A percentile compares a stretch with the other conserved stretches of the same genome.
These are phyloP conservation scores for Pyrus pyrifolia DNA, from an alignment of 306 rosid genomes.

Conservation along the genomic window DNA sequence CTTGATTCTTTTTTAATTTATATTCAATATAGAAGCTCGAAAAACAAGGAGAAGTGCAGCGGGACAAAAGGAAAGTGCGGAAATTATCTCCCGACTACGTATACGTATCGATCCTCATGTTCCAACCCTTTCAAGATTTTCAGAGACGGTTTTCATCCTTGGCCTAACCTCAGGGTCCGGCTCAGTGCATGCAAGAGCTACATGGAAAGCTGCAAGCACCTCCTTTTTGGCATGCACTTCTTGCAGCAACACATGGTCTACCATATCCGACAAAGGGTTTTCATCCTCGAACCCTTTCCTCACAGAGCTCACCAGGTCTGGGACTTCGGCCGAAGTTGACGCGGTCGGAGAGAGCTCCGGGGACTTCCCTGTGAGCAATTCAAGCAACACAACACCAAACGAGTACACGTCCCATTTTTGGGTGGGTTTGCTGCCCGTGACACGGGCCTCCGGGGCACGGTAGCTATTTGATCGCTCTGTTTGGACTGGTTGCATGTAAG, in stretches of 20 bases:
- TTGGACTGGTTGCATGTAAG: conserved; percentile 63
- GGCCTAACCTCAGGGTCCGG: conserved; percentile 84
- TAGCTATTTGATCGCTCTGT: conserved; percentile 69
- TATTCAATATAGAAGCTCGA: neutral
- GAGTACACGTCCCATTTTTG: conserved; percentile 96
- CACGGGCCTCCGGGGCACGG: conserved; percentile 77
- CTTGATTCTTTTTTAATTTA: too few species aligned
- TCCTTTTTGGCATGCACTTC: conserved; percentile 93
- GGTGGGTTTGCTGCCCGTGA: conserved; percentile 57
- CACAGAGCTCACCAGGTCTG: conserved; percentile 87
- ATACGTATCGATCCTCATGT: neutral
- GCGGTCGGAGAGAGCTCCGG: conserved; percentile 86
- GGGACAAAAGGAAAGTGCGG: neutral
- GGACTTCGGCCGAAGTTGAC: conserved; percentile 73
- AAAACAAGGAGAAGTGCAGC: neutral
- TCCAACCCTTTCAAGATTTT: conserved; percentile 75
- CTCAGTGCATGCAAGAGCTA: conserved; percentile 82
- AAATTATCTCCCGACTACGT: neutral
- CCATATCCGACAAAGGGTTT: conserved; percentile 82
- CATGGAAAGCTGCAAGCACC: conserved; percentile 78
- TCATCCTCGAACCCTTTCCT: conserved; percentile 89
- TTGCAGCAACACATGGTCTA: conserved; percentile 72
- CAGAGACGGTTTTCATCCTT: conserved; percentile 84
- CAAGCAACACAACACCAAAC: conserved; percentile 78
- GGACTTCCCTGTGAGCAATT: conserved; percentile 84